Conservation (phyloP, 192 early-diverging fungal species). For the Spizellomyces punctatus region DNA sequence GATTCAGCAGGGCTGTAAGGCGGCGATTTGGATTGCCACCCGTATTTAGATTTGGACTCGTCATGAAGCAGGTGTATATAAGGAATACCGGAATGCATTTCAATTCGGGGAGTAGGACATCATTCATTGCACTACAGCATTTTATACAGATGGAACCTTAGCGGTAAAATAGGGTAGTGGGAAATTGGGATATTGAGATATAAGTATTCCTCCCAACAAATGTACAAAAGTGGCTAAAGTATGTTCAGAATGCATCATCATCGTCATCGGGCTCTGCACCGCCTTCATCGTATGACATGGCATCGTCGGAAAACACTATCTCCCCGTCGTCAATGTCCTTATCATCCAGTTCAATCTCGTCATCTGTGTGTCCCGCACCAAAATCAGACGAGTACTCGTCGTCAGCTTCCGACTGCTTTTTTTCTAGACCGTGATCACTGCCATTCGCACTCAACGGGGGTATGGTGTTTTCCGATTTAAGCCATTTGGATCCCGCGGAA, state of each 20-base stretch:
- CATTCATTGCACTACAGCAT: neutral
- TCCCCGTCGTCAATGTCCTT: slow-evolving; percentile 24
- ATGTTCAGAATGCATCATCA: slow-evolving; percentile 16
- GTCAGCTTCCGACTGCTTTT: neutral
- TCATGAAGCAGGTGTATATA: neutral
- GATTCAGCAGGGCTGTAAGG: slow-evolving; percentile 85
- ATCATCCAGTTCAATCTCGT: slow-evolving; percentile 11
- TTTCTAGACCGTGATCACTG: too few relatives aligned
- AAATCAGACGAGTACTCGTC: slow-evolving; percentile 35
- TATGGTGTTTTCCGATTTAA: too few relatives aligned
- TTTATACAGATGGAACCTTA: neutral
- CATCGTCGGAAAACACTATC: slow-evolving; percentile 37
- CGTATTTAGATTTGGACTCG: slow-evolving; percentile 59
- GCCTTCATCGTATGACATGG: slow-evolving; percentile 13
- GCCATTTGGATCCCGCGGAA: too few relatives aligned
- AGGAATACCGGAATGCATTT: neutral
- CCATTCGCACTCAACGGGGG: too few relatives aligned
- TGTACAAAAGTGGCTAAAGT: neutral
- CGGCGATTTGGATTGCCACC: slow-evolving; percentile 89
- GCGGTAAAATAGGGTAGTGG: neutral
- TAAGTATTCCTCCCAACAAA: too few relatives aligned
- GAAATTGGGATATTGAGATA: too few relatives aligned
- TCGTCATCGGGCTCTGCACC: slow-evolving; percentile 12
- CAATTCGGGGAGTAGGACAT: neutral
- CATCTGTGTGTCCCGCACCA: slow-evolving; percentile 46